Base-by-base conservation (phyloP, 1,284 basidiomycete genomes). In the Ganoderma leucocontextum region DNA sequence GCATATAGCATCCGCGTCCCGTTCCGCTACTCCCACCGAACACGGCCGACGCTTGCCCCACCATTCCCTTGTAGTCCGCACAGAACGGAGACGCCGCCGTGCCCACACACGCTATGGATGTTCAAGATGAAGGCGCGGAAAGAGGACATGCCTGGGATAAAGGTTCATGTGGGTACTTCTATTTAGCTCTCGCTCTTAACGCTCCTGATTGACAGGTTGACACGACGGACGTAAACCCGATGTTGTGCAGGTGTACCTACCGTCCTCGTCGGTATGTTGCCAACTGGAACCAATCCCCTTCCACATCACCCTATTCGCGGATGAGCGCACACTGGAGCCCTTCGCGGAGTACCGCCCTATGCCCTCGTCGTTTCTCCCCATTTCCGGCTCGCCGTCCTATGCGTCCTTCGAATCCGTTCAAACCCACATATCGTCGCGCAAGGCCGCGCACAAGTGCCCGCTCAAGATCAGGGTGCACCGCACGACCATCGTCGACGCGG, bases 251-350 rank as follows among this genome's bases (percentile, higher is more conserved):
- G 65, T 79, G 63, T 79, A 75, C 61, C 74, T 79, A 9, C 77
- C 78, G 8, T 67, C 65, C 19, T 75, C 76, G 6, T 75, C 76
- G 38, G 69, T 78, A 13, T 78, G 76, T 67, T 71, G 72, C 62
- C 41, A 75, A 49, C 71, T 70, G 47, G 77, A 77, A 49, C 75
- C 77, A 7, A 77, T 79, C 36, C 77, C 77, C 6, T 79, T 78
- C 70, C 73, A 72, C 62, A 71, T 79, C 44, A 75, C 75, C 29
- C 64, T 79, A 42, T 72, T 75, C 65, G 78, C 71, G 55, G 74
- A 74, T 57, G 78, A 78, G 41, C 72, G 72, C 22, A 49, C 70
- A 15, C 73, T 79, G 25, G 70, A 68, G 49, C 73, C 75, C 19
- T 78, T 78, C 64, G 62, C 72, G n/a, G 66, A 72, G 19, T 76